These are phyloP conservation scores for Plasmodium fragile DNA, from an alignment of 169 alveolate genomes.

Conservation along the genomic window DNA sequence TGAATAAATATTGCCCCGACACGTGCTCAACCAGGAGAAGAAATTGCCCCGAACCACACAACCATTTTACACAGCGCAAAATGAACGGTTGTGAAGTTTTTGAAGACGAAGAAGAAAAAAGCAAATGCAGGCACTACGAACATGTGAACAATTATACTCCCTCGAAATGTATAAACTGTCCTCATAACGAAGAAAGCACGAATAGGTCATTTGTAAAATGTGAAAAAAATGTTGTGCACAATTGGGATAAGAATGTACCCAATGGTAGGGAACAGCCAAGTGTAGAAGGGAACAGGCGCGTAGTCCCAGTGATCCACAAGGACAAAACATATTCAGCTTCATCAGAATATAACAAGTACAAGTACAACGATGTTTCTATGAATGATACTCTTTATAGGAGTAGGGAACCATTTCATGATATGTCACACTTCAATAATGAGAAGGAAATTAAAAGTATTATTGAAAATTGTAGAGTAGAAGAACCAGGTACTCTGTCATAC, in stretches of 20 bases:
- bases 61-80: not conserved
- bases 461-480: not conserved
- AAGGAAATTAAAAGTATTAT: not conserved
- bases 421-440: not conserved
- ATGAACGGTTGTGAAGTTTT: not conserved
- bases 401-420: not conserved
- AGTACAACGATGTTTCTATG: not conserved
- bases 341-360: not conserved
- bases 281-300: not conserved
- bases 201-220: constrained; percentile 7
- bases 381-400: not conserved
- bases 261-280: not conserved
- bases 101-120: constrained; percentile 6
- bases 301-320: not conserved
- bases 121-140: not conserved
- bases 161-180: not conserved
- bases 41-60: not conserved
- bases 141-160: constrained; percentile 1
- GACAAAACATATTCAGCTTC: not conserved
- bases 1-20: not conserved
- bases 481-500: not conserved
- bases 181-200: not conserved
- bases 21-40: not conserved
- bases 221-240: not conserved
- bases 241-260: not conserved